These are phyloP conservation scores for Plantago coronopus DNA, from an alignment of 305 asterid genomes.

Conservation along the genomic window DNA sequence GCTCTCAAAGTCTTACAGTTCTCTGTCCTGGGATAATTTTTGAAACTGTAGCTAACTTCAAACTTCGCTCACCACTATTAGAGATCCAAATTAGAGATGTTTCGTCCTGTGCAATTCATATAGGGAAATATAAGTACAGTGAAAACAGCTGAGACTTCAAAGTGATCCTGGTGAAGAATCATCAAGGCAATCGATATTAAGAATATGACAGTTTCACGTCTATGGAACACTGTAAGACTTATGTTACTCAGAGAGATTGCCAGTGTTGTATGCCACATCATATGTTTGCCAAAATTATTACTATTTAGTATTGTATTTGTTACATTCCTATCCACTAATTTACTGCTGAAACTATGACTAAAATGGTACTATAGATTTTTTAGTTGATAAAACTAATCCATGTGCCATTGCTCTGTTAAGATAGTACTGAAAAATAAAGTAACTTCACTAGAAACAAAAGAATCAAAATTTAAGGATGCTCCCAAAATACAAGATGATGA, in stretches of 20 bases:
- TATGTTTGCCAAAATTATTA: no score
- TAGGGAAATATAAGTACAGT: conserved; percentile 15
- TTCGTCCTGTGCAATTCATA: conserved; percentile 55
- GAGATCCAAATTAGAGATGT: conserved; percentile 85
- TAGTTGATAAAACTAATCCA: no score
- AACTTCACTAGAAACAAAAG: not conserved
- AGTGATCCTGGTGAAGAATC: conserved; percentile 4
- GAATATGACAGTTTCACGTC: conserved; percentile 6
- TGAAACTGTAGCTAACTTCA: conserved; percentile 74
- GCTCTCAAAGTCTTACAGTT: conserved; percentile 57
- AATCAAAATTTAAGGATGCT: not conserved
- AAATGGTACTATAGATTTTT: no score
- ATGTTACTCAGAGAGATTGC: no score
- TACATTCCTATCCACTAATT: no score
- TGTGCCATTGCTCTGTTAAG: no score
- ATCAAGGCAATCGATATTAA: conserved; percentile 8
- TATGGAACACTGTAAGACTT: not conserved
- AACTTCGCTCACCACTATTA: conserved; percentile 73
- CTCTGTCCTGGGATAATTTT: conserved; percentile 94
- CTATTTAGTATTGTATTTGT: no score
- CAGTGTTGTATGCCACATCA: no score
- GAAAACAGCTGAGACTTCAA: not conserved
- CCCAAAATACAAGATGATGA: not conserved
- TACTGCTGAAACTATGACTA: no score
- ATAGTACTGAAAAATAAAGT: no score